phyloP scores from a whole-genome alignment of 805 yeast species.

The Myxozyma monticola region DNA sequence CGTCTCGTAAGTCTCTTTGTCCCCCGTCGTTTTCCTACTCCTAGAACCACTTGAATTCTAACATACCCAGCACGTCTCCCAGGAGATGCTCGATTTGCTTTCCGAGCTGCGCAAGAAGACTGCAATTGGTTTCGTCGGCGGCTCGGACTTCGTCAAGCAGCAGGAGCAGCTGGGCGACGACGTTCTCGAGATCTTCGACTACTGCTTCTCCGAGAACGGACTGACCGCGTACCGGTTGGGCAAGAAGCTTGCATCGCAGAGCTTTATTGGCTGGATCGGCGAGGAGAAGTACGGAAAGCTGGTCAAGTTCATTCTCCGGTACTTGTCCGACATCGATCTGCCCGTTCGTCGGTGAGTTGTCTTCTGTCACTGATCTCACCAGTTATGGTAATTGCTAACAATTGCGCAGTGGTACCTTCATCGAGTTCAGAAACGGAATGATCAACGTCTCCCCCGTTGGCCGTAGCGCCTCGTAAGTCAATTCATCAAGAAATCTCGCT shows the following conservation, averaged over 20 bases:
- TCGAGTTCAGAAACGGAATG: conserved; percentile 99
- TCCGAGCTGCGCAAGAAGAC: conserved; percentile 81
- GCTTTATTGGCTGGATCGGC: conserved; percentile 94
- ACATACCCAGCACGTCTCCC: conserved; percentile 28
- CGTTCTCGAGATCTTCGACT: conserved; percentile 80
- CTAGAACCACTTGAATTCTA: background rate
- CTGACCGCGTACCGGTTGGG: conserved; percentile 95
- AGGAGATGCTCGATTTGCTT: conserved; percentile 72
- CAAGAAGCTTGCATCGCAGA: conserved; percentile 83
- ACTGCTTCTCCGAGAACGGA: conserved; percentile 96
- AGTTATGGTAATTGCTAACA: background rate
- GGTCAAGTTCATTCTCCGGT: conserved; percentile 78
- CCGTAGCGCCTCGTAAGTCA: conserved; percentile 78
- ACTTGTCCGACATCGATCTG: conserved; percentile 80
- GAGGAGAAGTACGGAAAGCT: conserved; percentile 89
- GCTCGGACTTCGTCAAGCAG: conserved; percentile 92
- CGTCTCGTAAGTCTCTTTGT: conserved; percentile 51
- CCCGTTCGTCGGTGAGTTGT: conserved; percentile 74
- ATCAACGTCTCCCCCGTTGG: conserved; percentile 98
- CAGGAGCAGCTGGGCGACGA: conserved; percentile 86
- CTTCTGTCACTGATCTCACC: background rate
- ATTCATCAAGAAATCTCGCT: background rate
- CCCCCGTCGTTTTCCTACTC: too few relatives aligned
- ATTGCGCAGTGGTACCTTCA: conserved; percentile 81
- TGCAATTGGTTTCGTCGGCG: conserved; percentile 97